Conservation (phyloP, 2,329 filamentous ascomycete species). For the Scedosporium apiospermum region DNA sequence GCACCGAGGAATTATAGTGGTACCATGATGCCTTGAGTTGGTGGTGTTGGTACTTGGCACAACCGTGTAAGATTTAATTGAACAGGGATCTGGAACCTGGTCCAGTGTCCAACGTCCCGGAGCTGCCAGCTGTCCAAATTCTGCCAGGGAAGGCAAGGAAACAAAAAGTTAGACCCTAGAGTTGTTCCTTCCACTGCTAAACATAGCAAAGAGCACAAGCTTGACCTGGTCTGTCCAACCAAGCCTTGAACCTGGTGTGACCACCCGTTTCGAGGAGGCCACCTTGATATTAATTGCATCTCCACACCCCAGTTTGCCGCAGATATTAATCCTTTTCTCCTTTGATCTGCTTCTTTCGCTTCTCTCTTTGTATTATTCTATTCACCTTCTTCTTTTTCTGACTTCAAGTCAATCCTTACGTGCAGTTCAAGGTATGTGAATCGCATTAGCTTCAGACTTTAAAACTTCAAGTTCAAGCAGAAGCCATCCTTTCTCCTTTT, state of each 20-base stretch:
- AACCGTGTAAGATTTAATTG: neutral
- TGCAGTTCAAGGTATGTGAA: conserved; percentile 10
- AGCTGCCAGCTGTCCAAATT: neutral
- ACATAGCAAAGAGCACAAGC: neutral
- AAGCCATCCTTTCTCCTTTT: neutral
- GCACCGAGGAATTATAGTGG: neutral
- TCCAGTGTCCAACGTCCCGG: neutral
- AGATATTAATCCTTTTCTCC: conserved; percentile 6
- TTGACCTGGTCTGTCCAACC: neutral
- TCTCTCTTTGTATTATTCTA: conserved; percentile 10
- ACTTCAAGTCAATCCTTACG: conserved; percentile 6
- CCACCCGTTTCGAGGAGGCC: neutral
- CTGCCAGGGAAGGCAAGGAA: neutral
- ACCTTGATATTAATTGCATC: conserved; percentile 2
- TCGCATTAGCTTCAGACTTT: conserved; percentile 1
- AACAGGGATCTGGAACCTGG: neutral
- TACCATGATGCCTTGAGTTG: neutral
- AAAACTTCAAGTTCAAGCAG: too few species aligned
- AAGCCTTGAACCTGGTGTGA: neutral
- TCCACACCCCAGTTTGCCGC: neutral
- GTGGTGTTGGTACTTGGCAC: neutral
- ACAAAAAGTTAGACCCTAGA: neutral
- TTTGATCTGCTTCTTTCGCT: conserved; percentile 12
- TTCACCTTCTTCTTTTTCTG: conserved; percentile 11
- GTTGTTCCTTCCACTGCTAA: too few species aligned